phyloP scores from a whole-genome alignment of 2,329 filamentous ascomycete species.

The Biscogniauxia mediterranea region DNA sequence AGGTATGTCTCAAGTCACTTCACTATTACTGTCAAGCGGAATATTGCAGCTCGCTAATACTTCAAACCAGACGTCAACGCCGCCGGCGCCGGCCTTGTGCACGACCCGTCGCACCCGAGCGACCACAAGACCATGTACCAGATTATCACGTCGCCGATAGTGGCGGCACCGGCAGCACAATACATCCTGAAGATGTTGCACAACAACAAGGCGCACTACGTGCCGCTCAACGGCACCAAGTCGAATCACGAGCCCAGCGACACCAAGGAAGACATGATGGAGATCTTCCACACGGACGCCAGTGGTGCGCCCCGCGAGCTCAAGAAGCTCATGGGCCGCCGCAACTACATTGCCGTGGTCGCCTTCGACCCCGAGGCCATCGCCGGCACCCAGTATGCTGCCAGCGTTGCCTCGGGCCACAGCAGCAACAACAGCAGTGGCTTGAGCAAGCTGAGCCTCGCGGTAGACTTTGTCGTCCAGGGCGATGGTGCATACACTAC shows the following conservation, averaged over 20 bases:
- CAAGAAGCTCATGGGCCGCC: conserved; percentile 87
- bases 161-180: conserved; percentile 78
- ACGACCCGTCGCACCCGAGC: conserved; percentile 85
- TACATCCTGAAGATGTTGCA: conserved; percentile 95
- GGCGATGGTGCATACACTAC: conserved; percentile 77
- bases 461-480: conserved; percentile 96
- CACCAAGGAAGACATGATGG: conserved; percentile 99
- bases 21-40: neutral
- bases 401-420: conserved; percentile 13
- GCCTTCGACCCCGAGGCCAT: conserved; percentile 86
- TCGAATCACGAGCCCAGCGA: conserved; percentile 73
- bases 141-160: conserved; percentile 87
- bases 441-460: conserved; percentile 72
- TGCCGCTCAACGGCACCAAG: conserved; percentile 82
- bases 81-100: conserved; percentile 87
- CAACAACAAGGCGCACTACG: conserved; percentile 87
- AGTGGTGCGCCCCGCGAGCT: conserved; percentile 79
- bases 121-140: conserved; percentile 99
- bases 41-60: neutral
- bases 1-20: conserved; percentile 41
- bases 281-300: conserved; percentile 95
- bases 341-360: conserved; percentile 93
- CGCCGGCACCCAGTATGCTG: conserved; percentile 32
- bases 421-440: conserved; percentile 43
- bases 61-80: conserved; percentile 68